Percentiles rank a stretch among this genome's conserved stretches.
These are phyloP conservation scores for Pontederia paniculata DNA, from an alignment of 176 grass and related monocot genomes.

Conservation along the genomic window DNA sequence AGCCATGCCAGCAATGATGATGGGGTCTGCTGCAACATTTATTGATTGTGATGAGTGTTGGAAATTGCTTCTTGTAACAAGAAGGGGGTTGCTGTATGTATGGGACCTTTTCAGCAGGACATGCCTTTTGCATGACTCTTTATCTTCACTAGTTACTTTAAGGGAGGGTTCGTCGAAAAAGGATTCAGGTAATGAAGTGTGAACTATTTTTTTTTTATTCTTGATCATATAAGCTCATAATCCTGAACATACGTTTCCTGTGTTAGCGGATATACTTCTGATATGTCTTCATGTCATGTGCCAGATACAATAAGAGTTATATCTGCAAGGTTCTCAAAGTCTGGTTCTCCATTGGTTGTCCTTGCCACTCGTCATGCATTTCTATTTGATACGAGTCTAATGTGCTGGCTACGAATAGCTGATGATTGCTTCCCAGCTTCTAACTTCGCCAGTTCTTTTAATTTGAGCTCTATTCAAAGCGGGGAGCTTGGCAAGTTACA, in stretches of 20 bases:
- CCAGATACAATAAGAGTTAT: conserved; percentile 76
- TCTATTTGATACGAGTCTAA: conserved; percentile 68
- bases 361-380: conserved; percentile 71
- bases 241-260: background rate
- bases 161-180: conserved; percentile 44
- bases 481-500: conserved; percentile 80
- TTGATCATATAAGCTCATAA: too few species aligned
- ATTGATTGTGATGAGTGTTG: conserved; percentile 79
- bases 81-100: conserved; percentile 62
- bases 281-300: conserved; percentile 18
- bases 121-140: conserved; percentile 74
- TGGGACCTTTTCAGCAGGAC: conserved; percentile 78
- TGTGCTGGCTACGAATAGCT: conserved; percentile 88
- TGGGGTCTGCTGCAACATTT: conserved; percentile 78
- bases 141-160: conserved; percentile 49
- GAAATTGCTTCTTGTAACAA: conserved; percentile 84
- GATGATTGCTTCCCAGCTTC: conserved; percentile 88
- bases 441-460: conserved; percentile 66
- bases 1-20: conserved; percentile 81
- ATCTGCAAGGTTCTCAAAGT: conserved; percentile 91
- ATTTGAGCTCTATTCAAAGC: conserved; percentile 46
- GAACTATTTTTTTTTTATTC: background rate
- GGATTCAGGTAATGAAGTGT: conserved; percentile 55
- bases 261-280: conserved; percentile 5
- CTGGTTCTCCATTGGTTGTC: conserved; percentile 75